phyloP scores from a whole-genome alignment of 1,284 basidiomycete genomes.

The Tilletia walkeri region DNA sequence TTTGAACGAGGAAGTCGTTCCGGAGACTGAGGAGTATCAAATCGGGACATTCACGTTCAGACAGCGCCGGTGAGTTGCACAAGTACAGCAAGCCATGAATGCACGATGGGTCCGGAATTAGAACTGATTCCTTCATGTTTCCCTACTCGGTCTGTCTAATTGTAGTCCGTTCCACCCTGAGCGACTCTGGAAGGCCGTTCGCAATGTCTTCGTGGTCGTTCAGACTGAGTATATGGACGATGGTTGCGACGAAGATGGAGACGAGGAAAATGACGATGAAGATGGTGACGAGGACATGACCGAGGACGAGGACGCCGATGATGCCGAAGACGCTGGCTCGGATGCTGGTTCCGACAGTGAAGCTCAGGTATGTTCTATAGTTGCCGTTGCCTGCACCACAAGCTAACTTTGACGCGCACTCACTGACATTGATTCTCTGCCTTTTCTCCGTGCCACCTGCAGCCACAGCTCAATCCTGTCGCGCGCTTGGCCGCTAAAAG shows the following conservation, averaged over 20 bases:
- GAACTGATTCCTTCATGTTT: slow-evolving; percentile 54
- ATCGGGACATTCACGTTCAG: slow-evolving; percentile 46
- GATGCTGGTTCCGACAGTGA: slow-evolving; percentile 22
- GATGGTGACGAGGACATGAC: slow-evolving; percentile 25
- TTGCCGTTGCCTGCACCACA: not conserved
- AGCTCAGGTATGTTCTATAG: slow-evolving; percentile 25
- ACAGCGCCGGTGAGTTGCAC: slow-evolving; percentile 22
- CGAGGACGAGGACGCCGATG: slow-evolving; percentile 16
- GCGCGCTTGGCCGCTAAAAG: slow-evolving; percentile 57
- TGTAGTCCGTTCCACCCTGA: slow-evolving; percentile 59
- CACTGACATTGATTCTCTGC: slow-evolving; percentile 18
- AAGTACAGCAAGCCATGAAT: not conserved
- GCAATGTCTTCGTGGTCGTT: slow-evolving; percentile 58
- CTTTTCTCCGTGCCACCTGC: slow-evolving; percentile 22
- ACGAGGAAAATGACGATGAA: slow-evolving; percentile 18
- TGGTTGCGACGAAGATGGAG: slow-evolving; percentile 29
- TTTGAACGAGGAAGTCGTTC: slow-evolving; percentile 57
- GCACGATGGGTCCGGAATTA: slow-evolving; percentile 17
- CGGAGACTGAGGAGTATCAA: slow-evolving; percentile 58
- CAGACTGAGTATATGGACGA: slow-evolving; percentile 55
- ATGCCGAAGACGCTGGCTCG: slow-evolving; percentile 20
- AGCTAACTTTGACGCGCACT: not conserved
- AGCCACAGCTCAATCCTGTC: slow-evolving; percentile 58
- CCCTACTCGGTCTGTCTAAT: slow-evolving; percentile 51
- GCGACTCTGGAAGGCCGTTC: slow-evolving; percentile 58